Evolutionary conservation across 768 basidiomycete species (phyloP), one percentile per base, ranked within the genome.

Genomic region (Chalciporus pseudorubinellus): DNA sequence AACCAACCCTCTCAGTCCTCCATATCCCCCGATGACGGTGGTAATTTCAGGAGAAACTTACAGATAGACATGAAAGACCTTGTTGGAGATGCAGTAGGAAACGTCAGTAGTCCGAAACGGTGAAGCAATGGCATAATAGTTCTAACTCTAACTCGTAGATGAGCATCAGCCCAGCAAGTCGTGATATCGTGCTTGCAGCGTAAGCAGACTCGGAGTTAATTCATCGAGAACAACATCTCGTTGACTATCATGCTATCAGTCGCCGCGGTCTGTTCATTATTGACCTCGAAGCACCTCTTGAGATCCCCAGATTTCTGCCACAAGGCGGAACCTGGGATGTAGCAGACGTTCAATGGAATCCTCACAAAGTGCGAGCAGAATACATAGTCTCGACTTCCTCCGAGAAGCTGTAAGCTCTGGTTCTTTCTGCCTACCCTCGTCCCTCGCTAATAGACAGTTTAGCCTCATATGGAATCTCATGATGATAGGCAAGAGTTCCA

Each of bases 301-400:
- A 90, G 56, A 80, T 93, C 0, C 97, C 97, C 20, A 80, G 95
- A 12, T 98, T 95, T 65, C 78, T 99, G 9, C 95, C 95, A 13
- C 95, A 99, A 70, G 92, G 93, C 2, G 95, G 94, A 1, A 92
- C 90, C 6, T 98, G 94, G 92, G 91, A 95, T 60, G 93, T 97
- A 11, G 89, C 90, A 1, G 90, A 94, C 61, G 89, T 93, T 0
- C 89, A 92, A 58, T 95, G 92, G 92, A 93, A 92, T 56, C 92
- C 92, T 1, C 92, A 94, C 60, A 78, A 77, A 3, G 74, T 77
- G 29, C 78, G 84, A 13, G 81, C 84, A 31, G 83, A 93, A 53
- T 92, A 92, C 62, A 87, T 94, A 41, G 85, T 91, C 26, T 90
- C 89, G 3, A 93, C 93, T 0, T 92, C 90, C 3, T 87, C 87